Base-by-base conservation (phyloP, 2,329 filamentous ascomycete genomes). In the Pyrenochaeta sp. region DNA sequence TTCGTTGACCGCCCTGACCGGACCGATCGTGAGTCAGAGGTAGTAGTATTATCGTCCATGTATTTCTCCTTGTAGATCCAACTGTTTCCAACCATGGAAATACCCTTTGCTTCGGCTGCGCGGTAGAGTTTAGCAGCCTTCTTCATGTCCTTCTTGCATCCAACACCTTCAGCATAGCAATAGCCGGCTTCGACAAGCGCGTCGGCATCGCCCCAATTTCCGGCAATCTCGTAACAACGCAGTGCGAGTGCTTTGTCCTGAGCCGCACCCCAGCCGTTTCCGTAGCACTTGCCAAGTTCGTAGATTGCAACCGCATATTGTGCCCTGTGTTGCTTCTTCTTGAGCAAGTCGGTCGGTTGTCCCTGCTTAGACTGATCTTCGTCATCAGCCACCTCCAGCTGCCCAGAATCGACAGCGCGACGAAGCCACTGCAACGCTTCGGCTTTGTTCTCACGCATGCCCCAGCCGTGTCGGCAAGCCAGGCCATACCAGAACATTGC, bases 61-160 rank as follows among this genome's bases (percentile, higher is more conserved):
- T 98, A 98, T 75, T 98, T 98, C 56, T 92, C 81, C 78, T 98
- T 98, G 83, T 97, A 93, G 68, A 98, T 98, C 93, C 95, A 99
- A 83, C 93, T 97, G 77, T 98, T 98, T 54, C 95, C 95, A 55
- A 97, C 90, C 93, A 98, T 98, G 78, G 88, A 96, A 84, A 97
- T 93, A 6, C 95, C 95, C 79, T 95, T 95, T 25, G 90, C 88
- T 76, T 97, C 95, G 5, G 95, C 95, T 82, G 90, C 85, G 24
- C 95, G 89, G 77, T 98, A 98, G 71, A 95, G 92, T 60, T 88
- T 91, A 58, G 95, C 94, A 49, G 92, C 94, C 80, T 93, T 97
- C 82, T 93, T 97, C 74, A 97, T 82, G 74, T 98, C 91, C 80
- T 98, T 99, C 83, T 95, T 97, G 76, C 91, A 96, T 4, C 95